Evolutionary conservation across 495 filamentous ascomycete genomes (phyloP), one percentile per base, ranked within the genome.

Genomic region (Aspergillus campestris): DNA sequence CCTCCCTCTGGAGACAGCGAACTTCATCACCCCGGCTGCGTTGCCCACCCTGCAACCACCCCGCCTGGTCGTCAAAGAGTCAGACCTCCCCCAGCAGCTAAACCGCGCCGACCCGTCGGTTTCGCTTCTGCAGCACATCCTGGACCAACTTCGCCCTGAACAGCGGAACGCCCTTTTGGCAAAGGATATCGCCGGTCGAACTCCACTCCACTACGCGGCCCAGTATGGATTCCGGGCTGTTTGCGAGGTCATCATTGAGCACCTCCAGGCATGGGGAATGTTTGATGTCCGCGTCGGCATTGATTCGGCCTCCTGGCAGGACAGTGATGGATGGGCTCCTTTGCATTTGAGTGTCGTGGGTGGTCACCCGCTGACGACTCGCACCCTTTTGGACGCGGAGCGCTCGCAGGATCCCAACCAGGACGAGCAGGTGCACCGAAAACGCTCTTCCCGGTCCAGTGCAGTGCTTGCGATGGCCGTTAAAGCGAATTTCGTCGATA

Each of bases 151-250:
- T 34, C 72, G 69, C n/a, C 73, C 77, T 2, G 58, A 75, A 8
- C 92, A 97, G 49, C 75, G 83, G 8, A 41, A 55, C n/a, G 82
- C 86, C 4, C 60, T 98, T 15, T 66, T 74, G 36, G 74, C 74
- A 14, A 80, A 72, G 45, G 92, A 98, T 67, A 59, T 78, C 2
- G 86, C 89, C 40, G 89, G 89, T 5, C 87, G 92, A 8, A 80
- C 89, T 31, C 89, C 92, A 24, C 71, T 98, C 27, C 92, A 98
- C 59, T 98, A 98, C 62, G 91, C 88, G 4, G 92, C 92, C 0
- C 88, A 96, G 65, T 94, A 92, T 60, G 92, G 92, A 3, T 87
- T 95, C 54, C 85, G 87, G 18, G 78, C 83, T 38, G 81, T 96
- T 7, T 95, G 89, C 57, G 75, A 92, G 59, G 67, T 89, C n/a